Evolutionary conservation across 2,329 filamentous ascomycete genomes (phyloP), one percentile per base, ranked within the genome.

Genomic region (Catunica adiposa): DNA sequence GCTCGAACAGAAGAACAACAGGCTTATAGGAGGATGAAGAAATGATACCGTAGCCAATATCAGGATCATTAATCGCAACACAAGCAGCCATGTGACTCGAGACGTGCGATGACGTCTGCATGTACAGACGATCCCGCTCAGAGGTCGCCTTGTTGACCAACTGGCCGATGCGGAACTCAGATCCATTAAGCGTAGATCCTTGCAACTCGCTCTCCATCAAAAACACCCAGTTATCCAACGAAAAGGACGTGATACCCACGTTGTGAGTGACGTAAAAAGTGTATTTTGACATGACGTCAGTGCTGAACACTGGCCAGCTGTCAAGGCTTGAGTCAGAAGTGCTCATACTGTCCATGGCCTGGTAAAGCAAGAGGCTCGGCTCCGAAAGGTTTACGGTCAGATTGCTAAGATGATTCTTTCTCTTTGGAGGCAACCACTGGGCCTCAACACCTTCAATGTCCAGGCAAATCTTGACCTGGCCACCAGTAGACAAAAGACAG

Each of bases 401-500:
- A 9, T 69, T 67, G n/a, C 67, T 66, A 38, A 69, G 59, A 61
- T 69, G 76, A 1, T 70, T 71, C 61, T 74, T 80, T 62, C 69
- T 71, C 57, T 73, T 76, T 5, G 77, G 76, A 1, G 78, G 78
- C 20, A 83, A 67, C 80, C 80, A 83, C 63, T 82, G 76, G n/a
- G 80, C 80, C 63, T 83, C 75, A 15, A 82, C 72, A 1, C 78
- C 78, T 8, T 80, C 74, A 1, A 80, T 62, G 61, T 83, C 80
- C 11, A 83, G 69, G 61, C 79, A 82, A 38, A 83, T 69, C 46
- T 78, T 73, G 56, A 82, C 69, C 62, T 78, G 77, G 2, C 80
- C 80, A 61, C 76, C 80, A 2, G 74, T 77, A 1, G 78, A 78
- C 1, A 83, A 68, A 7, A 83, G 65, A 62, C 79, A 82, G 48